Evolutionary conservation across 2,329 filamentous ascomycete species (phyloP).

Genomic region (Cladophialophora psammophila): DNA sequence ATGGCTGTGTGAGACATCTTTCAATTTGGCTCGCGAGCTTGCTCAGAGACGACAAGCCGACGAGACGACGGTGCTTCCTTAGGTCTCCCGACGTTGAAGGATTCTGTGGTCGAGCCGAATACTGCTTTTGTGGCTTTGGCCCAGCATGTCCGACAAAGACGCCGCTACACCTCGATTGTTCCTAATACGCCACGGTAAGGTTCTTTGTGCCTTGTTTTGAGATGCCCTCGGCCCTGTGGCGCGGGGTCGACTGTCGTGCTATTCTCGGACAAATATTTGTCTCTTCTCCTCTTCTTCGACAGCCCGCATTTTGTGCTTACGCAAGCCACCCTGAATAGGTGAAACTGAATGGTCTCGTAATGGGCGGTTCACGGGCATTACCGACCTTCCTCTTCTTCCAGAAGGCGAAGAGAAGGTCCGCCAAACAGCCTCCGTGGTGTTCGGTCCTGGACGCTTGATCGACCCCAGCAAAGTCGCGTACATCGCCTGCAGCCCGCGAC

Average conservation of each 20-base stretch:
- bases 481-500: slow-evolving; percentile 60
- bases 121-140: neutral
- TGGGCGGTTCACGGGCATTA: slow-evolving; percentile 56
- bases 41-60: neutral
- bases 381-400: slow-evolving; percentile 53
- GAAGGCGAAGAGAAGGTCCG: slow-evolving; percentile 55
- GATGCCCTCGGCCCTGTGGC: neutral
- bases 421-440: slow-evolving; percentile 54
- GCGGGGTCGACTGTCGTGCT: neutral
- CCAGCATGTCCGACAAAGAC: slow-evolving; percentile 41
- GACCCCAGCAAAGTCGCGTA: slow-evolving; percentile 58
- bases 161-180: slow-evolving; percentile 38
- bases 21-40: neutral
- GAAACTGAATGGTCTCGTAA: slow-evolving; percentile 59
- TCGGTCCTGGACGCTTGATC: slow-evolving; percentile 60
- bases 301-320: slow-evolving; percentile 4
- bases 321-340: slow-evolving; percentile 37
- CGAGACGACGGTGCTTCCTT: neutral
- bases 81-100: too few species aligned
- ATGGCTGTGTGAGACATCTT: neutral
- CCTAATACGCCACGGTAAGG: slow-evolving; percentile 39
- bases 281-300: neutral
- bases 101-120: neutral
- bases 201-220: neutral
- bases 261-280: neutral